These are phyloP conservation scores for Debaryomyces singareniensis DNA, from an alignment of 1,139 yeast species.

Conservation along the genomic window DNA sequence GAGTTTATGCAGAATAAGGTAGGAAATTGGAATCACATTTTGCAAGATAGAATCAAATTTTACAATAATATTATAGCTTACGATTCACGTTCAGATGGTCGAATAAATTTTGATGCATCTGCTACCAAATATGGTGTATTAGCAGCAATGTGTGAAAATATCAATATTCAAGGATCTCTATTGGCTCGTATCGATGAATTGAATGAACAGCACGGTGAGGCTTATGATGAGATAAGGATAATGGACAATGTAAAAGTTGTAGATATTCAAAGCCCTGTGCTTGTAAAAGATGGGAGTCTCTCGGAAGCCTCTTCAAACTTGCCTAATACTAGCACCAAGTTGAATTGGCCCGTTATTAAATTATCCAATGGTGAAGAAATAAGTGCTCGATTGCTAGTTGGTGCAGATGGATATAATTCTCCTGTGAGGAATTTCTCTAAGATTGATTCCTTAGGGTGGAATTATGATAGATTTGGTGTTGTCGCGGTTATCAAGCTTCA, in stretches of 20 bases:
- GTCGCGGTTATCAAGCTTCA: slow-evolving; percentile 81
- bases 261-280: slow-evolving; percentile 29
- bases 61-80: slow-evolving; percentile 82
- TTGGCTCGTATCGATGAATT: slow-evolving; percentile 51
- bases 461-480: slow-evolving; percentile 78
- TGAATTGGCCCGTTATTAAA: slow-evolving; percentile 74
- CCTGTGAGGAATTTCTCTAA: slow-evolving; percentile 82
- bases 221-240: slow-evolving; percentile 29
- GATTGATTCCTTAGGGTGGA: slow-evolving; percentile 90
- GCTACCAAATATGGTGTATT: slow-evolving; percentile 32
- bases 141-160: slow-evolving; percentile 86
- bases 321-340: slow-evolving; percentile 18
- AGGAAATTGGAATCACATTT: slow-evolving; percentile 72
- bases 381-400: slow-evolving; percentile 72
- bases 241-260: slow-evolving; percentile 64
- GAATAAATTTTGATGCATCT: slow-evolving; percentile 64
- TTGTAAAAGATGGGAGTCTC: slow-evolving; percentile 12
- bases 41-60: slow-evolving; percentile 63
- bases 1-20: slow-evolving; percentile 54
- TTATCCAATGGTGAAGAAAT: slow-evolving; percentile 60
- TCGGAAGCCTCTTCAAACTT: slow-evolving; percentile 9
- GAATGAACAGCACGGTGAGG: slow-evolving; percentile 17
- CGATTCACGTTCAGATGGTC: slow-evolving; percentile 68
- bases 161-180: slow-evolving; percentile 74
- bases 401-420: slow-evolving; percentile 95